Evolutionary conservation across 2,329 filamentous ascomycete genomes (phyloP), one percentile per base, ranked within the genome.

Genomic region (Ophiostoma angusticollis): DNA sequence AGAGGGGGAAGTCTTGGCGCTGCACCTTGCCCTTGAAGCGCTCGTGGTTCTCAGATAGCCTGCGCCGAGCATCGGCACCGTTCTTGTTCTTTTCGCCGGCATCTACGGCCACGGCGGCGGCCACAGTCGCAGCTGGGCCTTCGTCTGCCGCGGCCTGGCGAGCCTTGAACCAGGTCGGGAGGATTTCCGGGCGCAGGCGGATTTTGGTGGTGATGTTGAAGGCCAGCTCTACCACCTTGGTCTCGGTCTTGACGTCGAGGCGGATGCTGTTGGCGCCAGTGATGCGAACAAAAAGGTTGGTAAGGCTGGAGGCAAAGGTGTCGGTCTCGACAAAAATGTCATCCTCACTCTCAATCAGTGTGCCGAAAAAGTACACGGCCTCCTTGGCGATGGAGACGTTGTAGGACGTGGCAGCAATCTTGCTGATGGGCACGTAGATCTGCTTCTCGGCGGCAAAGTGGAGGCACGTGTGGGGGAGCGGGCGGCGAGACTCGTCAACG

Each of bases 151-250:
- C 7, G 21, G 12, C 55, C 51, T 49, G 58, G 17, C 68, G 66
- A 7, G 76, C 74, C 47, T 80, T 82, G 62, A 98, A 98, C 91
- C 91, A 98, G 13, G 85, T 82, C 1, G 84, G 74, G 33, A 98
- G 63, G 39, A 96, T 89, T 42, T 79, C 73, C 5, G 91, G 87
- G 50, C 93, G 81, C 45, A 95, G 66, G 32, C 91, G 73, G 50
- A 98, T 94, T 68, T 96, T 96, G 49, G 91, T 93, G 16, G 91
- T 85, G 49, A 98, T 87, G 46, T 89, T 93, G 62, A 98, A 98
- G 31, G 93, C 73, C 40, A 98, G 65, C 62, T 98, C 89, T 37
- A 96, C 84, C 34, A 96, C 78, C 43, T 86, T 78, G 9, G 81
- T 81, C 58, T 96, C 87, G 9, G 84, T 87, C 42, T 94, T 84